Conservation (phyloP, 2,329 filamentous ascomycete genomes). For the Zymoseptoria pseudotritici region DNA sequence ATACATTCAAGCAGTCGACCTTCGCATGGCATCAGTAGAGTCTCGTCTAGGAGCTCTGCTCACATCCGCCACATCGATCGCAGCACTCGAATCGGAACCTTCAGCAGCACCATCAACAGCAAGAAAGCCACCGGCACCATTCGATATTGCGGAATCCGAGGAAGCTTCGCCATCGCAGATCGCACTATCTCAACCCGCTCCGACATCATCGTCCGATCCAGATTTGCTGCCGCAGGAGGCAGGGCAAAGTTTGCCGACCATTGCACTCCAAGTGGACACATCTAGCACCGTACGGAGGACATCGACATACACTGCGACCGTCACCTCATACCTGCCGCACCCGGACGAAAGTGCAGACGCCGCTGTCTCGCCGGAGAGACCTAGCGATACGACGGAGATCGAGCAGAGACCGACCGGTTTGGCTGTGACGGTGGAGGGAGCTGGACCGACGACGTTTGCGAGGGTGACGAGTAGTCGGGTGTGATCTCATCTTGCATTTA, state of each 20-base stretch:
- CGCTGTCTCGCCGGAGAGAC: not conserved
- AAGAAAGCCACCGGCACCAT: not conserved
- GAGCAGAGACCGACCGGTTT: not conserved
- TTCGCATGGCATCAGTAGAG: not conserved
- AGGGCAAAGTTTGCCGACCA: not conserved
- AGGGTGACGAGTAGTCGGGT: not conserved
- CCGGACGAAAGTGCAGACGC: not conserved
- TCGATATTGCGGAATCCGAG: not conserved
- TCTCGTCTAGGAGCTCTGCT: not conserved
- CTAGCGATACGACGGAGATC: not conserved
- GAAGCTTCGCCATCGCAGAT: not conserved
- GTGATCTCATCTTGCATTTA: not conserved
- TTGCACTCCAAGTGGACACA: not conserved
- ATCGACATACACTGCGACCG: not conserved
- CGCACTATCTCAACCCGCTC: not conserved
- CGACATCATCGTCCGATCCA: not conserved
- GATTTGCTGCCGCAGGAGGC: not conserved
- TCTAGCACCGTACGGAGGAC: not conserved
- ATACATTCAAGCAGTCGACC: not conserved
- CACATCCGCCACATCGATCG: not conserved
- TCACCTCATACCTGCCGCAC: not conserved
- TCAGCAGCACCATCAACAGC: not conserved
- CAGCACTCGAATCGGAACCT: not conserved
- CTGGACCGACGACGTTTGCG: not conserved
- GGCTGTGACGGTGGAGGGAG: not conserved